These are phyloP conservation scores for Cladosporium sp. DNA, from an alignment of 2,329 filamentous ascomycete species.

Conservation along the genomic window DNA sequence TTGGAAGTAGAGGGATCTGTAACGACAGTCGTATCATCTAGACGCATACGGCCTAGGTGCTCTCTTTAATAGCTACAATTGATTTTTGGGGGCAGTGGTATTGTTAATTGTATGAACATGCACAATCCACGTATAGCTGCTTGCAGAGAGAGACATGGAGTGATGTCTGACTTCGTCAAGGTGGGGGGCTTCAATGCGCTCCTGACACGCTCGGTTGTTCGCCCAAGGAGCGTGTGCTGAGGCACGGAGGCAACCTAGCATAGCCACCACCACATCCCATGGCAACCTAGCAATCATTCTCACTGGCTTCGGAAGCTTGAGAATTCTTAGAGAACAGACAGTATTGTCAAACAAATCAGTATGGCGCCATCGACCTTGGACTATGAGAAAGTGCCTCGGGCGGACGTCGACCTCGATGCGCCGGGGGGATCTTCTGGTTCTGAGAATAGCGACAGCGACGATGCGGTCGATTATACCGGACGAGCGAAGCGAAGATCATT, in stretches of 20 bases:
- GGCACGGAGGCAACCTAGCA: neutral
- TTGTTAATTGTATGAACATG: too few species aligned
- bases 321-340: neutral
- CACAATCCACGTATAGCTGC: too few species aligned
- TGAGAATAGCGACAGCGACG: slow-evolving; percentile 19
- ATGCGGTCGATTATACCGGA: slow-evolving; percentile 15
- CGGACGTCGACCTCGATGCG: neutral
- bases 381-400: slow-evolving; percentile 1
- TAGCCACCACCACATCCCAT: neutral
- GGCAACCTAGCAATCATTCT: neutral
- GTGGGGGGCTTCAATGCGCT: neutral
- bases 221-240: neutral
- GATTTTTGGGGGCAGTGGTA: too few species aligned
- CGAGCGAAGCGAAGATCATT: slow-evolving; percentile 7
- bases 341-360: neutral
- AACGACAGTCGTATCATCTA: too few species aligned
- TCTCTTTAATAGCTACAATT: too few species aligned
- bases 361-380: slow-evolving; percentile 5
- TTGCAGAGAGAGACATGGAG: too few species aligned
- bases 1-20: too few species aligned
- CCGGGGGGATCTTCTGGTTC: neutral
- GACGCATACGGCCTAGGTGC: too few species aligned
- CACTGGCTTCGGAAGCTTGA: neutral
- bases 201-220: neutral
- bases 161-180: too few species aligned